Base-by-base conservation (phyloP, 208 protist genomes). In the Crithidia expoeki region DNA sequence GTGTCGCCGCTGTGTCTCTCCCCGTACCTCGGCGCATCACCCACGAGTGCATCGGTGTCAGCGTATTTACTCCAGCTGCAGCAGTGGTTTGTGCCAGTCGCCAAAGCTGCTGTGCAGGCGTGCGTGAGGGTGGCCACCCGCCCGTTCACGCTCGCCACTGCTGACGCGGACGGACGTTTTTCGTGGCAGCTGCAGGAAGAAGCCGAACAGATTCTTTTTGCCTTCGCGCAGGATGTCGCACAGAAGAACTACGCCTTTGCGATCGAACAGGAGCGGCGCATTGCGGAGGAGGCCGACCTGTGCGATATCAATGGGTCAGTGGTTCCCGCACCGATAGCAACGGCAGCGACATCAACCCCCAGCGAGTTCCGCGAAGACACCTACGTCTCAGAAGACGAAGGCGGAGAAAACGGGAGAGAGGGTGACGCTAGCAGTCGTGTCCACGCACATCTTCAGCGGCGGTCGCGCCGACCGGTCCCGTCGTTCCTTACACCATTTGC, bases 221-320 rank as follows among this genome's bases (percentile, higher is more conserved):
- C 88, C 1, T 95, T 95, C 83, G 72, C 74, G 61, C 92, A 96
- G 53, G 92, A 96, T 53, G 72, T 93, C 17, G 76, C 94, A n/a
- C 87, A 94, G 74, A 94, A 94, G 71, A 83, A 95, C 68, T 90
- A 90, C 44, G 69, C 88, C 27, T 77, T 90, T 47, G 82, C 76
- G 58, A 69, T 94, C 10, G 82, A 83, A 32, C 78, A 84, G 49
- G 89, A 94, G 74, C 86, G 88, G 14, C 74, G 74, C 25, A 51
- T 74, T 7, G 72, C 56, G 4, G 86, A 90, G 30, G 72, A 83
- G 55, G 38, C 28, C 5, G 60, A 49, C 42, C 36, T 50, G 32
- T 52, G 58, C 36, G 32, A 53, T 14, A 50, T 58, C 23, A 63
- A 14, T 21, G 50, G 11, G n/a, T n/a, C n/a, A n/a, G n/a, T n/a